A percentile compares a stretch with the other conserved stretches of the same genome.
phyloP scores from a whole-genome alignment of 805 yeast species.

The Wickerhamiella azymoides region DNA sequence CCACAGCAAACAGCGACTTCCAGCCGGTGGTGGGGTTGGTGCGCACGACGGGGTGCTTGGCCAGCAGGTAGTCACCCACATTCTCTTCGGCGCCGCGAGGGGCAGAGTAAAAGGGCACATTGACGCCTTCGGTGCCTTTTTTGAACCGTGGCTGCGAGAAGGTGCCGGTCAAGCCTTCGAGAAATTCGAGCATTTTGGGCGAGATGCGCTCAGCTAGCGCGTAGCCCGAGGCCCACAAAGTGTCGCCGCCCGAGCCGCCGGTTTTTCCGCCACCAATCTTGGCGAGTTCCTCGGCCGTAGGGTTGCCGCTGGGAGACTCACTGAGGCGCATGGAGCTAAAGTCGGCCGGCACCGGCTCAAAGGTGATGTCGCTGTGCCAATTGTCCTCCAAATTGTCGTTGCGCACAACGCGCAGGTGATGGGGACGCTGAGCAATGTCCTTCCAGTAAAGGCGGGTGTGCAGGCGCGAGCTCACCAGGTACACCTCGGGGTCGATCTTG shows the following conservation, averaged over 20 bases:
- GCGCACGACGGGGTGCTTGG: slow-evolving; percentile 43
- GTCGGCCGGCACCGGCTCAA: slow-evolving; percentile 45
- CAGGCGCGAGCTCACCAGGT: slow-evolving; percentile 5
- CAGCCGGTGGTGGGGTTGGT: slow-evolving; percentile 55
- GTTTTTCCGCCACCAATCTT: slow-evolving; percentile 4
- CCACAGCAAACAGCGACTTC: slow-evolving; percentile 34
- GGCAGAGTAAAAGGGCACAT: slow-evolving; percentile 14
- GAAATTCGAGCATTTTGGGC: slow-evolving; percentile 33
- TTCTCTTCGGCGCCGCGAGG: slow-evolving; percentile 22
- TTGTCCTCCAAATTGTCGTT: slow-evolving; percentile 4
- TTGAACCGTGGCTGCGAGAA: slow-evolving; percentile 5
- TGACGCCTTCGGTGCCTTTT: background rate
- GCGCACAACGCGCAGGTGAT: slow-evolving; percentile 1
- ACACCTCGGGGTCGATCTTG: slow-evolving; percentile 9
- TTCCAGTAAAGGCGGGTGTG: background rate
- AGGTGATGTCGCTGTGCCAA: slow-evolving; percentile 44
- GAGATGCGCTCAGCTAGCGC: slow-evolving; percentile 42
- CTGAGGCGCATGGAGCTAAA: slow-evolving; percentile 37
- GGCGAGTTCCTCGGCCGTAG: slow-evolving; percentile 7
- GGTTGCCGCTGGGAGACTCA: slow-evolving; percentile 27
- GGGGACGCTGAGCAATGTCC: background rate
- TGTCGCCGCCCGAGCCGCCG: slow-evolving; percentile 35
- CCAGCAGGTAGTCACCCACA: slow-evolving; percentile 19
- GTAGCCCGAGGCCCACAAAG: slow-evolving; percentile 39
- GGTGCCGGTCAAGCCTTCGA: slow-evolving; percentile 20